Percentiles rank a stretch among this genome's conserved stretches.
phyloP scores from a whole-genome alignment of 1,284 basidiomycete genomes.

The Kalmanozyma brasiliensis region DNA sequence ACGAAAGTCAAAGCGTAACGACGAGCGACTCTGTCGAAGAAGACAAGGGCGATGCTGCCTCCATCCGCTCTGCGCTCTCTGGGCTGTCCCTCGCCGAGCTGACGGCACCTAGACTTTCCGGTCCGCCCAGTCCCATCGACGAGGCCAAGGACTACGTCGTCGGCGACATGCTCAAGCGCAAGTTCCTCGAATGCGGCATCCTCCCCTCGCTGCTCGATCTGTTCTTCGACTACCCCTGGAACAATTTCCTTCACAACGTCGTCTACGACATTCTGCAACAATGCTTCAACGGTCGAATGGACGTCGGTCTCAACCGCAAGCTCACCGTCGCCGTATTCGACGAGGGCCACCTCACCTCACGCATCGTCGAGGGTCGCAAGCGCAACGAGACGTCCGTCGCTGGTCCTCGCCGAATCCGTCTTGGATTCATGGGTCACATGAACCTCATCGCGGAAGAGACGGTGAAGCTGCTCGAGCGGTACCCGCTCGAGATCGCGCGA shows the following conservation, averaged over 20 bases:
- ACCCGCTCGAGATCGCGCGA: conserved; percentile 72
- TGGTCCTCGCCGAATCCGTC: conserved; percentile 58
- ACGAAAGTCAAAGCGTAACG: conserved; percentile 18
- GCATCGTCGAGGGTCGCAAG: conserved; percentile 61
- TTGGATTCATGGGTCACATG: conserved; percentile 95
- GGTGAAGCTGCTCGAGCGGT: conserved; percentile 83
- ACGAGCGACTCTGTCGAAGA: conserved; percentile 34
- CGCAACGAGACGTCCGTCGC: conserved; percentile 59
- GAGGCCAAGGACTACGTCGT: conserved; percentile 54
- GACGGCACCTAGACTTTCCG: conserved; percentile 48
- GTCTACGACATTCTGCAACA: conserved; percentile 97
- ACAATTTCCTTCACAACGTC: conserved; percentile 96
- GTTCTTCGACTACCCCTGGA: conserved; percentile 96
- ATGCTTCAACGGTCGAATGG: conserved; percentile 86
- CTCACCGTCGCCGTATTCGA: conserved; percentile 64
- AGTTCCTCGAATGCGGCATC: conserved; percentile 63
- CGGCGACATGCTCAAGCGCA: conserved; percentile 63
- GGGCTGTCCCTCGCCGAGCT: conserved; percentile 61
- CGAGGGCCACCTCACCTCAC: conserved; percentile 55
- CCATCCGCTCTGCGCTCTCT: conserved; percentile 57
- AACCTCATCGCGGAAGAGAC: conserved; percentile 92
- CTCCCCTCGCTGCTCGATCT: conserved; percentile 69
- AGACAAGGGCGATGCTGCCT: conserved; percentile 29
- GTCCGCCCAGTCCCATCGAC: conserved; percentile 55
- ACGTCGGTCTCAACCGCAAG: conserved; percentile 59